These are phyloP conservation scores for Clonostachys byssicola DNA, from an alignment of 2,329 filamentous ascomycete species.

Conservation along the genomic window DNA sequence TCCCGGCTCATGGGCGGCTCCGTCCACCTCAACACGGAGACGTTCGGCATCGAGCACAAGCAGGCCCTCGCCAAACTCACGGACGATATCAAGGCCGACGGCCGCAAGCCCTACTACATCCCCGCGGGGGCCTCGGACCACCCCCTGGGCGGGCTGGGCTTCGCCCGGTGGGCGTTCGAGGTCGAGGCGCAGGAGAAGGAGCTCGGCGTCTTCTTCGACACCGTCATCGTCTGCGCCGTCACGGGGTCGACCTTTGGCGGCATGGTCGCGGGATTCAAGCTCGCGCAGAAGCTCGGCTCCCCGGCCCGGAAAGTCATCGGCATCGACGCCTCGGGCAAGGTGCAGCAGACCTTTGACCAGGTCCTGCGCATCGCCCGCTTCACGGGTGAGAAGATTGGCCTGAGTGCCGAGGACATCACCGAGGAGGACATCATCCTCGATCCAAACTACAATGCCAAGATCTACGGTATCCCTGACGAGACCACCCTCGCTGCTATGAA, in stretches of 20 bases:
- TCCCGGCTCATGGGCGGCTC: conserved; percentile 65
- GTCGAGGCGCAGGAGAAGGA: conserved; percentile 59
- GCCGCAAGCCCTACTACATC: conserved; percentile 66
- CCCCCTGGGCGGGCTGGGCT: conserved; percentile 65
- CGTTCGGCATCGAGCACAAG: conserved; percentile 68
- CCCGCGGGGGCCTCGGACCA: conserved; percentile 69
- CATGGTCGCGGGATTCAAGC: conserved; percentile 69
- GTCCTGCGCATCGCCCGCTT: conserved; percentile 61
- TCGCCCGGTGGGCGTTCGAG: conserved; percentile 68
- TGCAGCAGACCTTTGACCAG: conserved; percentile 56
- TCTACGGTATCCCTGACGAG: conserved; percentile 64
- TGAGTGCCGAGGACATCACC: conserved; percentile 54
- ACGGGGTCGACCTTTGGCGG: conserved; percentile 69
- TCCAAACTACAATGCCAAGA: conserved; percentile 57
- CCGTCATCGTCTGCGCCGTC: conserved; percentile 64
- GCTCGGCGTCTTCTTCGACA: conserved; percentile 62
- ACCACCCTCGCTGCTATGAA: conserved; percentile 64
- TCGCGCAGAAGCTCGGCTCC: conserved; percentile 41
- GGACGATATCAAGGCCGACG: conserved; percentile 44
- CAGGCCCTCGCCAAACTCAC: conserved; percentile 49
- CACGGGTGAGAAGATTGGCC: conserved; percentile 60
- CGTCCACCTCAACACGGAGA: conserved; percentile 52
- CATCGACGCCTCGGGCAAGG: conserved; percentile 48
- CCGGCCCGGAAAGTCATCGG: conserved; percentile 55
- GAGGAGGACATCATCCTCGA: conserved; percentile 61